These are phyloP conservation scores for Penicillium simplicissimum DNA, from an alignment of 495 filamentous ascomycete species.

Conservation along the genomic window DNA sequence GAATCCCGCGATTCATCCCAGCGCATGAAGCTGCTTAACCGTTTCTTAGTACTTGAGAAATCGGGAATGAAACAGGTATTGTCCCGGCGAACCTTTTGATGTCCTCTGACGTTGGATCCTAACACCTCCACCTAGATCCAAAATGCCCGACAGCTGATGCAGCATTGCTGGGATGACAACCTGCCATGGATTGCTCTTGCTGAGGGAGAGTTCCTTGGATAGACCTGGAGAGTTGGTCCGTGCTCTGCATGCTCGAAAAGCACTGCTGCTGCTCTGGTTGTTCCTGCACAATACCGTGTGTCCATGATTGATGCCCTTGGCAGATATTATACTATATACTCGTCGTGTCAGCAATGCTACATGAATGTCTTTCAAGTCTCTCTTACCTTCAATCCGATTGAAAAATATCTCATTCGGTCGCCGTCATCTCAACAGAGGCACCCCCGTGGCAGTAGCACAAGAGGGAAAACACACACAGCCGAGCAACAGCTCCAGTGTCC, in stretches of 20 bases:
- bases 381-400: not conserved
- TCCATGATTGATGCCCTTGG: not conserved
- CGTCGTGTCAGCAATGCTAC: not conserved
- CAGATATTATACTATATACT: not conserved
- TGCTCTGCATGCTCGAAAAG: not conserved
- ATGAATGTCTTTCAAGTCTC: not conserved
- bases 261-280: not conserved
- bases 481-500: not conserved
- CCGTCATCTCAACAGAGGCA: not conserved
- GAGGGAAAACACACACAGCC: not conserved
- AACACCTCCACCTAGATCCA: constrained; percentile 34
- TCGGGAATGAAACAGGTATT: constrained; percentile 75
- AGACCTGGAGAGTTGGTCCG: not conserved
- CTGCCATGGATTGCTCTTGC: constrained; percentile 47
- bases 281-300: not conserved
- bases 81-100: not conserved
- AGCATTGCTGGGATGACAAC: constrained; percentile 46
- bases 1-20: constrained; percentile 60
- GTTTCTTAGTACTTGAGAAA: constrained; percentile 69
- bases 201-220: constrained; percentile 47
- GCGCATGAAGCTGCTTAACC: constrained; percentile 60
- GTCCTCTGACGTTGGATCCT: not conserved
- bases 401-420: not conserved
- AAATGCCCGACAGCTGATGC: constrained; percentile 47
- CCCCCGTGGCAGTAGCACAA: not conserved